phyloP scores from a whole-genome alignment of 495 filamentous ascomycete species.

The Podospora bellae-mahoneyi region DNA sequence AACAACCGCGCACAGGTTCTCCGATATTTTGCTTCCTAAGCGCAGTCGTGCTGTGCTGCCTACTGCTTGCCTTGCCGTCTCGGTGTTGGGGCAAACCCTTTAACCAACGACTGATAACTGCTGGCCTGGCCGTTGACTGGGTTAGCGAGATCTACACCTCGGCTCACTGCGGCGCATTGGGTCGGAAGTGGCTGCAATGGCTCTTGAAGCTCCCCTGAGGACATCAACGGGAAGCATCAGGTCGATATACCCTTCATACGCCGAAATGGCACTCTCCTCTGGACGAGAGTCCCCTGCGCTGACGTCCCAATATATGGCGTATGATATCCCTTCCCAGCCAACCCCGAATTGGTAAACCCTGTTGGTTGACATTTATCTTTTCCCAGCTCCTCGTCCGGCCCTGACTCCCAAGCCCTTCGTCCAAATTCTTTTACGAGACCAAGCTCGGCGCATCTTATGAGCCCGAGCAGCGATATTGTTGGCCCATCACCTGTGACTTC shows the following conservation, averaged over 20 bases:
- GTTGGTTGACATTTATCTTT: constrained; percentile 21
- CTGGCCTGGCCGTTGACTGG: constrained; percentile 2
- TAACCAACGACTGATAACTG: background rate
- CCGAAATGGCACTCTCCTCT: constrained; percentile 56
- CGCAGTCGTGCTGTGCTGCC: constrained; percentile 19
- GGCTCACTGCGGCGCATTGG: constrained; percentile 11
- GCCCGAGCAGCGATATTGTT: constrained; percentile 53
- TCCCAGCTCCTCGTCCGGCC: constrained; percentile 38
- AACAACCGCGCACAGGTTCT: constrained; percentile 12
- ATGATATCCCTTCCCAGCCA: constrained; percentile 20
- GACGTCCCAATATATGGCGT: constrained; percentile 48
- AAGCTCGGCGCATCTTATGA: constrained; percentile 40
- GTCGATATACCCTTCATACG: constrained; percentile 58
- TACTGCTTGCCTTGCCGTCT: constrained; percentile 6
- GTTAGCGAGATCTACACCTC: background rate
- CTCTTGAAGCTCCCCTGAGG: constrained; percentile 57
- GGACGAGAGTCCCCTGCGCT: constrained; percentile 51
- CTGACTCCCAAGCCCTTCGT: constrained; percentile 41
- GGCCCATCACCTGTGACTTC: constrained; percentile 76
- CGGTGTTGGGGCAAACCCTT: background rate
- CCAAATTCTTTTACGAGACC: constrained; percentile 41
- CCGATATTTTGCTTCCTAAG: background rate
- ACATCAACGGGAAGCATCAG: constrained; percentile 53
- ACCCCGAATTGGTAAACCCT: background rate
- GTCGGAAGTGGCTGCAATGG: constrained; percentile 42